Evolutionary conservation across 106 monocot species (phyloP).

Genomic region (Phalaenopsis aphrodite): DNA sequence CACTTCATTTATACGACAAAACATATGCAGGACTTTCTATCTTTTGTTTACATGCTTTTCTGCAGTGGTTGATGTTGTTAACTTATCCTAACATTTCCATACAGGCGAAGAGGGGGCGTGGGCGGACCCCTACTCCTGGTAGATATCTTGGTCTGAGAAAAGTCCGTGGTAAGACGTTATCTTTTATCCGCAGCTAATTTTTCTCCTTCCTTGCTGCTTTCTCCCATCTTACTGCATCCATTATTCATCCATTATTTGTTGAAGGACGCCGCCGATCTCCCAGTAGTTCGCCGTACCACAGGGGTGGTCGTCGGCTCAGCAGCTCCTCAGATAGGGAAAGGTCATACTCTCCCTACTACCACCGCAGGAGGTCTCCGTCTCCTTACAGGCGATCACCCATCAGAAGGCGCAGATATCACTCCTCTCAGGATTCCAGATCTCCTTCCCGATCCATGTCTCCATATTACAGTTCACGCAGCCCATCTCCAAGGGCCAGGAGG

Average conservation of each 20-base stretch:
- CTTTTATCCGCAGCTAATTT: neutral
- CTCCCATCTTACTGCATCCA: too few relatives aligned
- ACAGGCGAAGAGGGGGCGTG: constrained; percentile 60
- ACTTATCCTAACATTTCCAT: neutral
- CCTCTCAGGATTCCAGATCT: constrained; percentile 38
- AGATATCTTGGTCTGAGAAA: constrained; percentile 55
- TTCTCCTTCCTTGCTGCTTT: too few relatives aligned
- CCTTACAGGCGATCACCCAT: constrained; percentile 15
- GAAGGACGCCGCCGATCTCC: constrained; percentile 28
- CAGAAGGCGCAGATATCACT: constrained; percentile 18
- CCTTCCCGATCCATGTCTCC: constrained; percentile 26
- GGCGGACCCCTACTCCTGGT: constrained; percentile 76
- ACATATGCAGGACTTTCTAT: too few relatives aligned
- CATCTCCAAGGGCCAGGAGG: constrained; percentile 16
- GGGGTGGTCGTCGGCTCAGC: constrained; percentile 3
- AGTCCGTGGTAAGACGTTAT: constrained; percentile 23
- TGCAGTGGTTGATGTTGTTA: too few relatives aligned
- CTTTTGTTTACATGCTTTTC: too few relatives aligned
- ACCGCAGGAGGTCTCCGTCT: constrained; percentile 5
- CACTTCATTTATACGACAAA: neutral
- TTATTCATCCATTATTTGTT: too few relatives aligned
- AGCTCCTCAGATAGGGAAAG: constrained; percentile 25
- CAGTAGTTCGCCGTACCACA: constrained; percentile 29
- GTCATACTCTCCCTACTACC: constrained; percentile 26
- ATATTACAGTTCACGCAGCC: constrained; percentile 25